Evolutionary conservation across 805 yeast genomes (phyloP), one percentile per base, ranked within the genome.

Genomic region (Hermanozyma aechmeae): DNA sequence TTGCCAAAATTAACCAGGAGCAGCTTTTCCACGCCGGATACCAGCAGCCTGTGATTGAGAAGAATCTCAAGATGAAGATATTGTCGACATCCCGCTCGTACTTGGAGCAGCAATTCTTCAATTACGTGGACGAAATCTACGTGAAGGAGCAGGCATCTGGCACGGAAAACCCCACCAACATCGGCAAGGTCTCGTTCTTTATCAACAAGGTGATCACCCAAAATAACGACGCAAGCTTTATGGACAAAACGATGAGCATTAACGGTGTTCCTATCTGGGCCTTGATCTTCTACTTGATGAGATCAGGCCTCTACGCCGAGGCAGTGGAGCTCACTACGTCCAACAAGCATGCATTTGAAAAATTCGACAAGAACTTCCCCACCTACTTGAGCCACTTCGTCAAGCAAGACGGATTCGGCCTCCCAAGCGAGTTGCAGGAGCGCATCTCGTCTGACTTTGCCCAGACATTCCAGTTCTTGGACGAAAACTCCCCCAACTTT

Each of bases 181-280:
- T 76, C 25, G 79, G 76, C 50, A 87, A 82, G 46, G 71, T 87
- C 18, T 69, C 71, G 35, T 73, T 79, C 29, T 69, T 82, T 38
- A 61, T 62, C 24, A 46, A 61, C 34, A 55, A 56, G 31, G 46
- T 63, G 14, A 49, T 61, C 23, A 36, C 47, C 27, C 56, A 51
- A 31, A 57, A 58, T 37, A 44, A 46, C 28, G 33, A 44, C 15
- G 53, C 52, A 13, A 32, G 31, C 8, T 37, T 51, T 23, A 38
- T 43, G 35, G 46, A 47, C n/a, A 52, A 51, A 31, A 60, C 67
- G 1, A 45, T 60, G 32, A 46, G 46, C 31, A 76, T 85, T 15
- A 87, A 89, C 53, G 86, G 86, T 12, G 62, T 72, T 2, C 97
- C 97, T 7, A 72, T 92, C n/a, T 89, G 98, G 98, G 95, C 96